Base-by-base conservation (phyloP, 805 yeast species). In the Yueomyces sp. region DNA sequence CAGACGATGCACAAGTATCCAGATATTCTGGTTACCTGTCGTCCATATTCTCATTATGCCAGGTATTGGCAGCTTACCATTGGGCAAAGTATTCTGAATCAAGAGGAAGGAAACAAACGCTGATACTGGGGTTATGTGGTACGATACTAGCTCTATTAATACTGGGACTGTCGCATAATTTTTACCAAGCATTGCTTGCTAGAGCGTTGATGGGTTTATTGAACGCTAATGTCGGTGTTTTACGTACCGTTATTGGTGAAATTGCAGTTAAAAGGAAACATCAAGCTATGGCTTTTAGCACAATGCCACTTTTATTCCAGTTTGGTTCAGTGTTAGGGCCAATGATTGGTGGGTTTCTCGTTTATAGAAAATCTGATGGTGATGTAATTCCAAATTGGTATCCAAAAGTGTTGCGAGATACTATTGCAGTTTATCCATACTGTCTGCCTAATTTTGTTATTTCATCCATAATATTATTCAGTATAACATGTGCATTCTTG, bases 141-240 rank as follows among this genome's bases (percentile, higher is more conserved):
- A 69, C 81, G 1, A 62, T 70, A 4, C n/a, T 65, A 2, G 65
- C 76, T 6, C 56, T 75, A 45, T 45, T 76, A 30, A 42, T 68
- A 3, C 69, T 79, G 49, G 85, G 85, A 1, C 74, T 77, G 48
- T 61, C 79, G 11, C 62, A 57, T 26, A 73, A 69, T 53, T 75
- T 68, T 52, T 69, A 67, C 51, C 64, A 67, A 60, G 83, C 83
- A 0, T 49, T 79, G 3, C 52, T 63, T 11, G 74, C 83, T 7
- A 64, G 84, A 52, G 63, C 71, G 26, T 48, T 70, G 38, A 70
- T 74, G 62, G 85, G 85, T 0, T 59, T 72, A 2, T 58, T 78
- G 38, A 79, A 78, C 53, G 85, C 84, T 5, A 79, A 79, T 53
- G 73, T 77, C 6, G 77, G 79, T 1, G 82, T 79, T n/a, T 53